Evolutionary conservation across 164 flowering plant genomes (phyloP).

Genomic region (Tetrastigma voinierianum): DNA sequence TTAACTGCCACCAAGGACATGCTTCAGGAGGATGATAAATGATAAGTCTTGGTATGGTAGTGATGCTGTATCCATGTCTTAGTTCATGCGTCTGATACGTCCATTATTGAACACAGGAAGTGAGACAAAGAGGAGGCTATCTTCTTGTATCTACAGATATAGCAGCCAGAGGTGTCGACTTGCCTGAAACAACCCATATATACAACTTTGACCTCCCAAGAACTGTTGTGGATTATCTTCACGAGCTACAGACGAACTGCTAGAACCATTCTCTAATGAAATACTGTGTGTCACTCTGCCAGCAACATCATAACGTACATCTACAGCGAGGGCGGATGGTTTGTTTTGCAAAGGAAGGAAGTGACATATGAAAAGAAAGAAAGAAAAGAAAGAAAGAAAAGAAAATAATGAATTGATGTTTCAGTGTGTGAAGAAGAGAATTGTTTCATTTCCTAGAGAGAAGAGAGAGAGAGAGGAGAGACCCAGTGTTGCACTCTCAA

Average conservation of each 20-base stretch:
- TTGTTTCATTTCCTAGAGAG: too few species aligned
- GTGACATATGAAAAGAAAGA: too few species aligned
- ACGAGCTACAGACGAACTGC: conserved; percentile 96
- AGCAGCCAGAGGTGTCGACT: conserved; percentile 89
- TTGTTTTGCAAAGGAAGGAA: conserved; percentile 77
- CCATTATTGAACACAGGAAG: conserved; percentile 44
- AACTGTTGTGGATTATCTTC: conserved; percentile 81
- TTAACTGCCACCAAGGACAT: background rate
- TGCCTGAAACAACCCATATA: conserved; percentile 90
- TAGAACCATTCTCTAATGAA: conserved; percentile 80
- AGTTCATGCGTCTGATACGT: background rate
- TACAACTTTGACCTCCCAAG: conserved; percentile 91
- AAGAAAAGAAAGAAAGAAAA: too few species aligned
- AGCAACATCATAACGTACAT: conserved; percentile 51
- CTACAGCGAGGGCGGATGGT: conserved; percentile 74
- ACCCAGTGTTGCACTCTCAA: too few species aligned
- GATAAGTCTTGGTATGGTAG: background rate
- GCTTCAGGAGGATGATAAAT: background rate
- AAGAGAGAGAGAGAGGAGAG: too few species aligned
- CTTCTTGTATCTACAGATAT: conserved; percentile 90
- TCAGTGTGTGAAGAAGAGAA: conserved; percentile 71
- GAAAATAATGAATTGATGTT: conserved; percentile 86
- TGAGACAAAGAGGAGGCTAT: conserved; percentile 62
- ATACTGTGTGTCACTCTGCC: conserved; percentile 69
- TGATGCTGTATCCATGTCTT: background rate